phyloP scores from a whole-genome alignment of 2,329 filamentous ascomycete species.

The Rhynchosporium agropyri region DNA sequence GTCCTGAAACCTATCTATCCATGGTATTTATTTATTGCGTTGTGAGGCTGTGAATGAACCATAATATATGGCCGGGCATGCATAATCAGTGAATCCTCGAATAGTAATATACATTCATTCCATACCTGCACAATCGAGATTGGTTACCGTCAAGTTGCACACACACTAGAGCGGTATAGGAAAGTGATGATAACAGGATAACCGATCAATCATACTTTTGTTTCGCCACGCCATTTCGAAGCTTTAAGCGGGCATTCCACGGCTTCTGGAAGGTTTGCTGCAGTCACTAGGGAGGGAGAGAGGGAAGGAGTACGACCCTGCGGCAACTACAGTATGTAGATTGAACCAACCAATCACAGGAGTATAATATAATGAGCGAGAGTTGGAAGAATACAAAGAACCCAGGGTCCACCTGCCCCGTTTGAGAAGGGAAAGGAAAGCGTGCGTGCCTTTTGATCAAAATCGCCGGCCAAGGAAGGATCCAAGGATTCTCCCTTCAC shows the following conservation, averaged over 20 bases:
- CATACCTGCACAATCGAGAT: neutral
- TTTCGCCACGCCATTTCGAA: slow-evolving; percentile 20
- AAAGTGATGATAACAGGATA: slow-evolving; percentile 4
- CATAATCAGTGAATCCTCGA: neutral
- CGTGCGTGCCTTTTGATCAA: too few species aligned
- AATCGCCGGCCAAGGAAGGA: too few species aligned
- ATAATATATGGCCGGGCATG: neutral
- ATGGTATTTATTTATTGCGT: too few species aligned
- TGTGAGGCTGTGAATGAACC: too few species aligned
- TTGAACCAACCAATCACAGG: slow-evolving; percentile 7
- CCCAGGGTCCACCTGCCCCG: too few species aligned
- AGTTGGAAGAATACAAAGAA: too few species aligned
- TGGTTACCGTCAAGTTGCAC: neutral
- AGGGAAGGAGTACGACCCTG: neutral
- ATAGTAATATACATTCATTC: neutral
- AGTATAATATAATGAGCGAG: too few species aligned
- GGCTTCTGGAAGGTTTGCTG: slow-evolving; percentile 25
- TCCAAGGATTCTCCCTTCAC: too few species aligned
- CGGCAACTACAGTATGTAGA: neutral
- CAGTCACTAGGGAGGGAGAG: neutral
- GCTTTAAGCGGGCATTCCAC: slow-evolving; percentile 19
- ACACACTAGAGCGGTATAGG: neutral
- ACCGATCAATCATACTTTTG: neutral
- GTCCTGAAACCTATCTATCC: too few species aligned
- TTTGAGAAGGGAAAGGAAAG: too few species aligned